Percentiles rank a stretch among this genome's conserved stretches.
phyloP scores from a whole-genome alignment of 2,329 filamentous ascomycete species.

The Myriosclerotinia duriaeana region DNA sequence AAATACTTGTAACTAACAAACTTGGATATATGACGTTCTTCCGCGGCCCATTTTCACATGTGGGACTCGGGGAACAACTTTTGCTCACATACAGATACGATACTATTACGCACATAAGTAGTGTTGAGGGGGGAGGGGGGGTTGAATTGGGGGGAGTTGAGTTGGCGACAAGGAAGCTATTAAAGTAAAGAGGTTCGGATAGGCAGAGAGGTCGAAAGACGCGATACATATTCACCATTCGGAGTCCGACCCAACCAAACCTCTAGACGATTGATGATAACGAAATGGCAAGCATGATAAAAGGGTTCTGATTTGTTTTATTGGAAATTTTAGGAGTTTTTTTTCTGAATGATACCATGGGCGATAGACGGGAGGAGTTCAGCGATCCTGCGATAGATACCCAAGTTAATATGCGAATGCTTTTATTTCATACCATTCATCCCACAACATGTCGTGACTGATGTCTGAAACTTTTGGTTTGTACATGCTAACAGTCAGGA shows the following conservation, averaged over 20 bases:
- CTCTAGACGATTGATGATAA: too few species aligned
- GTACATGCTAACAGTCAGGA: not conserved
- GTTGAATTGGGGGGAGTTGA: too few species aligned
- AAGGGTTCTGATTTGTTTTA: not conserved
- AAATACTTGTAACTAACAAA: not conserved
- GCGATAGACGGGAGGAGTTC: not conserved
- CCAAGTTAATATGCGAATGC: not conserved
- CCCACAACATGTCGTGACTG: not conserved
- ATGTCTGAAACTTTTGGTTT: not conserved
- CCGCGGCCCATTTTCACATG: not conserved
- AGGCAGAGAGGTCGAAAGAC: not conserved
- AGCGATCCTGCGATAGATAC: not conserved
- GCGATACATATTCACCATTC: not conserved
- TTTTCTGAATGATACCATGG: too few species aligned
- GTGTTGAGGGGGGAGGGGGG: not conserved
- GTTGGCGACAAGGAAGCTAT: too few species aligned
- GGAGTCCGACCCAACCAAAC: not conserved
- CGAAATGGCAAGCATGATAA: not conserved
- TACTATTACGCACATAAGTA: not conserved
- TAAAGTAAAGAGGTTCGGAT: not conserved
- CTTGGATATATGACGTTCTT: conserved; percentile 10
- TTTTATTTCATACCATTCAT: not conserved
- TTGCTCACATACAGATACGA: not conserved
- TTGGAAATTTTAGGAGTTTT: rapidly evolving
- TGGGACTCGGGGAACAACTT: not conserved